Percentiles rank a stretch among this genome's conserved stretches.
Evolutionary conservation across 805 yeast species (phyloP).

Genomic region (Candida gorgasii): DNA sequence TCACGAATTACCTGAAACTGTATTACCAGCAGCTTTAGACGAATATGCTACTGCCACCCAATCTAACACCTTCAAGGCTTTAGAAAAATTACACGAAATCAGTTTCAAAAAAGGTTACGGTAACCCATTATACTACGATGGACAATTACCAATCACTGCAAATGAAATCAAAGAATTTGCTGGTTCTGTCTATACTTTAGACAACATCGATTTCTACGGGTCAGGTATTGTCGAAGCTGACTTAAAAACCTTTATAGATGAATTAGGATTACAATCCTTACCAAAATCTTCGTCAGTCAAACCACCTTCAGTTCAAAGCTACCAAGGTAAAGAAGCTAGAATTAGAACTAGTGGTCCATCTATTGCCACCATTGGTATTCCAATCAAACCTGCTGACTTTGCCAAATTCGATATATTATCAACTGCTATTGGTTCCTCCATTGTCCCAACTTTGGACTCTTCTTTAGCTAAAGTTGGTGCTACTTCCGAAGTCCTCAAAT

Average conservation of each 20-base stretch:
- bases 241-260: constrained; percentile 63
- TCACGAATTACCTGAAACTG: constrained; percentile 82
- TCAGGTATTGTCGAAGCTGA: constrained; percentile 74
- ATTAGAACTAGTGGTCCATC: constrained; percentile 63
- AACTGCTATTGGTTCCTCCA: constrained; percentile 58
- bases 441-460: constrained; percentile 57
- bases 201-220: constrained; percentile 70
- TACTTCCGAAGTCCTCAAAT: constrained; percentile 57
- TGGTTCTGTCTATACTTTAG: constrained; percentile 62
- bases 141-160: constrained; percentile 51
- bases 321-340: constrained; percentile 69
- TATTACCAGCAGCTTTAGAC: constrained; percentile 71
- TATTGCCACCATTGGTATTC: constrained; percentile 79
- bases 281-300: constrained; percentile 57
- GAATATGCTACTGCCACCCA: constrained; percentile 57
- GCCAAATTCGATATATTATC: constrained; percentile 71
- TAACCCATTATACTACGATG: constrained; percentile 74
- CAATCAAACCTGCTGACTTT: constrained; percentile 63
- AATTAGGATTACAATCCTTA: constrained; percentile 63
- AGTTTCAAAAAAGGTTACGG: constrained; percentile 90
- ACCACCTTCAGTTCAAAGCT: constrained; percentile 42
- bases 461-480: constrained; percentile 53
- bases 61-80: constrained; percentile 58
- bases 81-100: constrained; percentile 75
- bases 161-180: constrained; percentile 73